A percentile compares a stretch with the other conserved stretches of the same genome.
These are phyloP conservation scores for Blastobotrys buckinghamii DNA, from an alignment of 1,139 yeast genomes.

Conservation along the genomic window DNA sequence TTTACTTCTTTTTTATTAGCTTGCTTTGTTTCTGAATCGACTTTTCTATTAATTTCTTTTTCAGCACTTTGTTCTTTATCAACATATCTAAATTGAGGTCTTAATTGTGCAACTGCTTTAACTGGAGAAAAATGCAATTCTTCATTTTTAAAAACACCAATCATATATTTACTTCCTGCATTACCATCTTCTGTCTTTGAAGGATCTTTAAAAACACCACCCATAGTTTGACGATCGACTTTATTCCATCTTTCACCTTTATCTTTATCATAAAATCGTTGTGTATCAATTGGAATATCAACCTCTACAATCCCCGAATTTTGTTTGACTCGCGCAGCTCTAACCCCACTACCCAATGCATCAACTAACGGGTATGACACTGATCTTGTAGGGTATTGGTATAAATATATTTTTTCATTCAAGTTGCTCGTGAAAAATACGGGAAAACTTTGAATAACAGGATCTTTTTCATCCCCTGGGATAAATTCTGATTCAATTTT, in stretches of 20 bases:
- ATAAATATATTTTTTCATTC: conserved; percentile 36
- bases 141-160: conserved; percentile 44
- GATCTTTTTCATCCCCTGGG: conserved; percentile 48
- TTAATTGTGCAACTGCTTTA: conserved; percentile 63
- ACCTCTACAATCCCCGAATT: conserved; percentile 57
- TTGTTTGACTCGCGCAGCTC: conserved; percentile 55
- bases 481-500: not conserved
- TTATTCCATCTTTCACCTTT: conserved; percentile 61
- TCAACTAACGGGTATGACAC: conserved; percentile 42
- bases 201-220: conserved; percentile 43
- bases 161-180: conserved; percentile 46
- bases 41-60: conserved; percentile 30
- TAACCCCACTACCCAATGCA: conserved; percentile 38
- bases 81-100: conserved; percentile 76
- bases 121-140: conserved; percentile 63
- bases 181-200: conserved; percentile 9
- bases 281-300: conserved; percentile 62
- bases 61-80: conserved; percentile 35
- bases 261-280: conserved; percentile 56
- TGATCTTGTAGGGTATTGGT: conserved; percentile 75
- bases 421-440: conserved; percentile 41
- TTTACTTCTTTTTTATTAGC: conserved; percentile 47
- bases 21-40: conserved; percentile 39
- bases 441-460: conserved; percentile 72
- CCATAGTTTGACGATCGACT: conserved; percentile 53